Evolutionary conservation across 495 filamentous ascomycete genomes (phyloP), one percentile per base, ranked within the genome.

Genomic region (Annulohypoxylon moriforme): DNA sequence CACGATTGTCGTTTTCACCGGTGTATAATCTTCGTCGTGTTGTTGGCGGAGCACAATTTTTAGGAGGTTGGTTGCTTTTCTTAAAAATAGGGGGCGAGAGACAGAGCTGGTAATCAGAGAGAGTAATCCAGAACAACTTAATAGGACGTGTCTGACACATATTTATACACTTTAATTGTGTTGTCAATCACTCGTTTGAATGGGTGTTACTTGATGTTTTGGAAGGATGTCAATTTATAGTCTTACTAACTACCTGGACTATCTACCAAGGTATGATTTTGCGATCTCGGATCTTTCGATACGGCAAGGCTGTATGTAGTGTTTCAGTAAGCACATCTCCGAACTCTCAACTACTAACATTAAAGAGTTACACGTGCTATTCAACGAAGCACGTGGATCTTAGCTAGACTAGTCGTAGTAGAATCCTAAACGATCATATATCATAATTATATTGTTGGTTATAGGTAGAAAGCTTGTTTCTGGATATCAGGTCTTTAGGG

Each of bases 261-360:
- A 18, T 56, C 13, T 40, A 52, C 47, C 13, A 18, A 20, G 22
- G 22, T 52, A 27, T 29, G 8, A n/a, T 27, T n/a, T 52, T 57
- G 68, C 53, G 61, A 47, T 11, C 47, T 66, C 61, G 68, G 68
- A 56, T 53, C 27, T 61, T 47, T 46, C 16, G 11, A 60, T 49
- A 52, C 59, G 53, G 44, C 46, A 22, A 72, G 69, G 44, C 58
- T 64, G 49, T 67, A 47, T 64, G 49, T 67, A 47, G 33, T 22
- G 24, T 13, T n/a, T 65, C 60, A n/a, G 31, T 44, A 31, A 47
- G 24, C 20, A 58, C 24, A 4, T 25, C 22, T 52, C 4, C 44
- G 9, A 42, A 46, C 18, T 42, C 10, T 42, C 40, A 44, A 44
- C 9, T n/a, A 44, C n/a, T 4, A 44, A 36, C 10, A 36, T 36